Percentiles rank a stretch among this genome's conserved stretches.
Evolutionary conservation across 2,329 filamentous ascomycete genomes (phyloP).

Genomic region (Sphaerulina musiva): DNA sequence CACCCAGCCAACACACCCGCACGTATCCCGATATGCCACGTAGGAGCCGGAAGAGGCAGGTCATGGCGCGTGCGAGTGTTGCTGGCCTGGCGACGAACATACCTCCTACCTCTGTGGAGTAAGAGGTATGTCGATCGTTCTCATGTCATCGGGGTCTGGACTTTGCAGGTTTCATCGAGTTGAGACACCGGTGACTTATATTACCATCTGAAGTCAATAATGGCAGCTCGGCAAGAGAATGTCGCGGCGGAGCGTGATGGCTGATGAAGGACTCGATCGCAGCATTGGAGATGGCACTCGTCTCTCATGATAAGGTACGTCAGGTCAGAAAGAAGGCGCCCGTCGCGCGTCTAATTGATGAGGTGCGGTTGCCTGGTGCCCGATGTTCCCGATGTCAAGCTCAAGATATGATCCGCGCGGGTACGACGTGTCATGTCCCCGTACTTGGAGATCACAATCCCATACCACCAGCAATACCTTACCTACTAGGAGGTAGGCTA

Average conservation of each 20-base stretch:
- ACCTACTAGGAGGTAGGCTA: too few relatives aligned
- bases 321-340: background rate
- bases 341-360: constrained; percentile 3
- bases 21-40: background rate
- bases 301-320: too few relatives aligned
- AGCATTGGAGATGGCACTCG: too few relatives aligned
- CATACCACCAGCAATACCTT: too few relatives aligned
- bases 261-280: too few relatives aligned
- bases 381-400: constrained; percentile 1
- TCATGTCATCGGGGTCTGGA: background rate
- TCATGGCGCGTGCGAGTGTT: background rate
- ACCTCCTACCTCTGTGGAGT: background rate
- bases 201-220: background rate
- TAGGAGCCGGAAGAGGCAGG: background rate
- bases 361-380: too few relatives aligned
- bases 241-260: too few relatives aligned
- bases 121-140: background rate
- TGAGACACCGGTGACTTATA: background rate
- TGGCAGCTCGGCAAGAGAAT: background rate
- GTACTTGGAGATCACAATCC: background rate
- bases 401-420: background rate
- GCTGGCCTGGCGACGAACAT: background rate
- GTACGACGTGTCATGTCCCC: background rate
- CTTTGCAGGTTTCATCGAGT: background rate
- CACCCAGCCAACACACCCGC: background rate